Evolutionary conservation across 202 grass and related monocot genomes (phyloP).

Genomic region (Cymbopogon flexuosus): DNA sequence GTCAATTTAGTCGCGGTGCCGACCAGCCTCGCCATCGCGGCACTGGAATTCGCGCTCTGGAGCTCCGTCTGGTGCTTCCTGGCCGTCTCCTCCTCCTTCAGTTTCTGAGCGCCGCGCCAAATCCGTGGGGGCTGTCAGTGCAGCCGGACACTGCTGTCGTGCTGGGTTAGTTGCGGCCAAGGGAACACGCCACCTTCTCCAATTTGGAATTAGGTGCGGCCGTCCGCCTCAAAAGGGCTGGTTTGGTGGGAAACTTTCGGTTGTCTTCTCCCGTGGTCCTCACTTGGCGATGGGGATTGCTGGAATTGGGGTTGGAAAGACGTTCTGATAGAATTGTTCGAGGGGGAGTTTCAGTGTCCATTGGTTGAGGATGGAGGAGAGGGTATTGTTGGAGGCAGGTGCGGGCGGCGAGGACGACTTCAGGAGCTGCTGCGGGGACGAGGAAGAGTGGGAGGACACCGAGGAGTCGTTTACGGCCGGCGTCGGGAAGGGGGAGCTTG

Average conservation of each 20-base stretch:
- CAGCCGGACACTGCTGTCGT: background rate
- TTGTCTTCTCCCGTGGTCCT: background rate
- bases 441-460: conserved; percentile 93
- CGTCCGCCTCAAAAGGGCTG: conserved; percentile 20
- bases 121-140: background rate
- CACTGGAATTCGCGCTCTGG: conserved; percentile 37
- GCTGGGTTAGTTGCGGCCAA: conserved; percentile 21
- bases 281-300: conserved; percentile 14
- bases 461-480: conserved; percentile 72
- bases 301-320: conserved; percentile 11
- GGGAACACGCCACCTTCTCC: conserved; percentile 24
- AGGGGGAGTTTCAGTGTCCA: background rate
- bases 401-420: conserved; percentile 52
- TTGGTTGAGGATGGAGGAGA: conserved; percentile 40
- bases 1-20: conserved; percentile 27
- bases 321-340: background rate
- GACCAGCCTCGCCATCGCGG: conserved; percentile 22
- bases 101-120: conserved; percentile 19
- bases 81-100: background rate
- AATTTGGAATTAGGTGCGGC: conserved; percentile 16
- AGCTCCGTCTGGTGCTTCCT: conserved; percentile 36
- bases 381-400: background rate
- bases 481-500: conserved; percentile 53
- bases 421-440: conserved; percentile 78
- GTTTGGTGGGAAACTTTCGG: conserved; percentile 29